A percentile compares a stretch with the other conserved stretches of the same genome.
Evolutionary conservation across 768 basidiomycete species (phyloP).

Genomic region (Gloeopeniophorella convolvens): DNA sequence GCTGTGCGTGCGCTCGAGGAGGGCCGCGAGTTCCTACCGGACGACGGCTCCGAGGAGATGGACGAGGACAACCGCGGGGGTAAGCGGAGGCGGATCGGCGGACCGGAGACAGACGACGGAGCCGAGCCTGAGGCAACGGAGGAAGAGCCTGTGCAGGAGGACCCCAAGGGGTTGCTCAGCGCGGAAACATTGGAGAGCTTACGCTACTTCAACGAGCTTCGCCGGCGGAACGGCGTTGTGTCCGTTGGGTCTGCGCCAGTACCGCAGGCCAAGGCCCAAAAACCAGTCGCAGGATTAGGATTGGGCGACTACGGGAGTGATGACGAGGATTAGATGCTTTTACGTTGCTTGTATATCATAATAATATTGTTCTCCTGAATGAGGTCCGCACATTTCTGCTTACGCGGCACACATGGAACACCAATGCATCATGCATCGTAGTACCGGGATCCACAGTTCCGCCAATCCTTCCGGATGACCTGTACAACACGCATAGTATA

Average conservation of each 20-base stretch:
- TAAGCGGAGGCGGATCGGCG: constrained; percentile 32
- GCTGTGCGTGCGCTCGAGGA: constrained; percentile 86
- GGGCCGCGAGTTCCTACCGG: constrained; percentile 35
- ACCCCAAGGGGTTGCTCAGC: constrained; percentile 59
- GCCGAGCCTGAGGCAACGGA: neutral
- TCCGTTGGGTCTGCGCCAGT: constrained; percentile 22
- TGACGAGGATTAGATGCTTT: constrained; percentile 34
- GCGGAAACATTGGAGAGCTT: constrained; percentile 85
- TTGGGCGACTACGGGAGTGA: constrained; percentile 80
- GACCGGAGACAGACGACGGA: constrained; percentile 22
- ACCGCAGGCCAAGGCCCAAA: constrained; percentile 26
- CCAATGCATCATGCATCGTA: no score
- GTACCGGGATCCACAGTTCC: neutral
- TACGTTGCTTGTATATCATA: neutral
- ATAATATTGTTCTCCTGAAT: neutral
- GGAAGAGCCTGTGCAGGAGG: constrained; percentile 10
- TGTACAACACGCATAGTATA: constrained; percentile 4
- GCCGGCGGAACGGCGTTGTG: constrained; percentile 50
- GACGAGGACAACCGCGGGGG: constrained; percentile 29
- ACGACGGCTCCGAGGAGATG: constrained; percentile 24
- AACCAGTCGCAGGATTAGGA: constrained; percentile 44
- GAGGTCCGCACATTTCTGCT: no score
- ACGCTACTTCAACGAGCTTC: constrained; percentile 86
- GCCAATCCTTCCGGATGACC: neutral
- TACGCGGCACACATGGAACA: no score